Evolutionary conservation across 805 yeast genomes (phyloP).

Genomic region (Candida bentonensis): DNA sequence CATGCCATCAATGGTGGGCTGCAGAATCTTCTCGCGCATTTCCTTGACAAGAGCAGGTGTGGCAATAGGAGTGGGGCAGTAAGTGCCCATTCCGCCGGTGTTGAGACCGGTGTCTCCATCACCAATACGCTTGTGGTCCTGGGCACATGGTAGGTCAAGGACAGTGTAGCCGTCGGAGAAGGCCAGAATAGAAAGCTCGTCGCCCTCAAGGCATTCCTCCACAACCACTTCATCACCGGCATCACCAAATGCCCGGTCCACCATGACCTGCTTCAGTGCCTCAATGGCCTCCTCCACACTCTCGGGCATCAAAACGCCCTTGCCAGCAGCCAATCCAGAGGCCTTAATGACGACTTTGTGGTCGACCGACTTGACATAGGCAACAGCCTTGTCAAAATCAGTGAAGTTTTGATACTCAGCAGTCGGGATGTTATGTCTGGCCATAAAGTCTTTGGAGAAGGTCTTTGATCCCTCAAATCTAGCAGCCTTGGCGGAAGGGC

Average conservation of each 20-base stretch:
- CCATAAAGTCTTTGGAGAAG: conserved; percentile 88
- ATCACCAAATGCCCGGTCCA: conserved; percentile 70
- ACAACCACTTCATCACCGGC: conserved; percentile 95
- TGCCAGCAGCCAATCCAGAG: conserved; percentile 96
- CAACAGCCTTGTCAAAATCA: conserved; percentile 58
- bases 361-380: conserved; percentile 48
- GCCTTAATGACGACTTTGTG: conserved; percentile 88
- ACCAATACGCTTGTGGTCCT: conserved; percentile 92
- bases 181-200: conserved; percentile 86
- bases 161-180: conserved; percentile 88
- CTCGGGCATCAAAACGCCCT: conserved; percentile 90
- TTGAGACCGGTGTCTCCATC: conserved; percentile 89
- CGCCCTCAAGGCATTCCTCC: conserved; percentile 94
- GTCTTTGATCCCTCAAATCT: conserved; percentile 94
- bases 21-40: conserved; percentile 62
- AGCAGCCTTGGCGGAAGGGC: conserved; percentile 89
- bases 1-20: conserved; percentile 93
- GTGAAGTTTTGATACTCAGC: conserved; percentile 80
- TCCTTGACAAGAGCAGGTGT: conserved; percentile 56
- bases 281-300: conserved; percentile 69
- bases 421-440: conserved; percentile 82
- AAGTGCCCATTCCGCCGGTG: conserved; percentile 99
- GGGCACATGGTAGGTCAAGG: conserved; percentile 89
- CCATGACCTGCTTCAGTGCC: conserved; percentile 82
- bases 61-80: conserved; percentile 95